These are phyloP conservation scores for Kazachstania taianensis DNA, from an alignment of 805 yeast species.

Conservation along the genomic window DNA sequence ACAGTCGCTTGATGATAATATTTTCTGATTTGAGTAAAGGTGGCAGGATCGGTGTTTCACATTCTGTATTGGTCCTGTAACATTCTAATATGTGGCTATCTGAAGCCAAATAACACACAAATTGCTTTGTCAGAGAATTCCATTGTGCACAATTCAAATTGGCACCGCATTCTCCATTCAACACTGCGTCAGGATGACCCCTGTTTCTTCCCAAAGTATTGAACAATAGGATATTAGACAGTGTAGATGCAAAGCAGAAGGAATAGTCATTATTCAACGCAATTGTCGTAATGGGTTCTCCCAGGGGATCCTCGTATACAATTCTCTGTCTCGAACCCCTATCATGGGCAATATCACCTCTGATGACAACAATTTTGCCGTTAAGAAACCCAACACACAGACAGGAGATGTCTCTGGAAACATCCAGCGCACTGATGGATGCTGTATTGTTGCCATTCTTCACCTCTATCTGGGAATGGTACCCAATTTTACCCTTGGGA, in stretches of 20 bases:
- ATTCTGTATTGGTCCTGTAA: constrained; percentile 47
- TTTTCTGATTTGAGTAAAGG: constrained; percentile 40
- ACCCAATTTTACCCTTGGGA: constrained; percentile 16
- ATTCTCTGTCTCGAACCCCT: constrained; percentile 82
- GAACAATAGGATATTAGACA: constrained; percentile 59
- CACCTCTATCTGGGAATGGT: constrained; percentile 52
- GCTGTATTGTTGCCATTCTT: constrained; percentile 65
- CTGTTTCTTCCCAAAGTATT: constrained; percentile 71
- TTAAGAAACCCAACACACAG: constrained; percentile 30
- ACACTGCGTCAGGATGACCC: constrained; percentile 44
- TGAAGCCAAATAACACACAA: constrained; percentile 55
- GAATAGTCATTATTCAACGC: constrained; percentile 42
- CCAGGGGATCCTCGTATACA: constrained; percentile 48
- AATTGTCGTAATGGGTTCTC: constrained; percentile 75
- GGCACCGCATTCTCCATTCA: constrained; percentile 40
- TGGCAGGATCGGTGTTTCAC: constrained; percentile 29
- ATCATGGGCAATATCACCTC: constrained; percentile 85
- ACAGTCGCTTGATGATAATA: constrained; percentile 38
- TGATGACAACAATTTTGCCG: constrained; percentile 67
- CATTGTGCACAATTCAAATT: constrained; percentile 33
- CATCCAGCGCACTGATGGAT: constrained; percentile 41
- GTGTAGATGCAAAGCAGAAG: constrained; percentile 61
- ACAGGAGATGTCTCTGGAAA: constrained; percentile 19
- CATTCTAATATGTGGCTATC: constrained; percentile 33
- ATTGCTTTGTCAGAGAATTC: constrained; percentile 34